phyloP scores from a whole-genome alignment of 768 basidiomycete species.

The Suillus placidus region DNA sequence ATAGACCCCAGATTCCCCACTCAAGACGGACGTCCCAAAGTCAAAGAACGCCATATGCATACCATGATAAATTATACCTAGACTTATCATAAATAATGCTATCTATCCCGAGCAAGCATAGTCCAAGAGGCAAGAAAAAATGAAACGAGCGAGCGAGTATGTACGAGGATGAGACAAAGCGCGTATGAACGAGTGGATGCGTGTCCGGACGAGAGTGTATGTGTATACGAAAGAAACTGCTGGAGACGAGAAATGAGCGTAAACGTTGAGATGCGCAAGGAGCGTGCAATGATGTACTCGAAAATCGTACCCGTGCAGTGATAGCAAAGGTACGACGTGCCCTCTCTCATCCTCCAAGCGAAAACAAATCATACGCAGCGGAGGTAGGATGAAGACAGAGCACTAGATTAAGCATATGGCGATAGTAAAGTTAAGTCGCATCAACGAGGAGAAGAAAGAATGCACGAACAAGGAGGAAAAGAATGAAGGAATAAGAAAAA shows the following conservation, averaged over 20 bases:
- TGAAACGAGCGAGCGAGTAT: neutral
- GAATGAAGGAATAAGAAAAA: neutral
- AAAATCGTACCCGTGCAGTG: neutral
- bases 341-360: neutral
- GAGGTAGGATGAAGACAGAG: neutral
- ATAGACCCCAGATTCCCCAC: neutral
- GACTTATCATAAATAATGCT: slow-evolving; percentile 1
- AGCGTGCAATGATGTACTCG: neutral
- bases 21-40: neutral
- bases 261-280: neutral
- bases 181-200: neutral
- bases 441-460: neutral
- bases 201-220: neutral
- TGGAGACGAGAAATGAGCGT: neutral
- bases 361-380: neutral
- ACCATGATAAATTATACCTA: slow-evolving; percentile 2
- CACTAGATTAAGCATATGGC: slow-evolving; percentile 1
- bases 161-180: neutral
- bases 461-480: neutral
- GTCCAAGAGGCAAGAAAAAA: neutral
- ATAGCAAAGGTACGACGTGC: neutral
- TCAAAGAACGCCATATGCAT: neutral
- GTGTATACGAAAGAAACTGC: neutral
- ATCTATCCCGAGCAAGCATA: neutral
- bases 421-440: slow-evolving; percentile 1